Conservation (phyloP, 1,284 basidiomycete genomes). For the Golubevia pallescens region DNA sequence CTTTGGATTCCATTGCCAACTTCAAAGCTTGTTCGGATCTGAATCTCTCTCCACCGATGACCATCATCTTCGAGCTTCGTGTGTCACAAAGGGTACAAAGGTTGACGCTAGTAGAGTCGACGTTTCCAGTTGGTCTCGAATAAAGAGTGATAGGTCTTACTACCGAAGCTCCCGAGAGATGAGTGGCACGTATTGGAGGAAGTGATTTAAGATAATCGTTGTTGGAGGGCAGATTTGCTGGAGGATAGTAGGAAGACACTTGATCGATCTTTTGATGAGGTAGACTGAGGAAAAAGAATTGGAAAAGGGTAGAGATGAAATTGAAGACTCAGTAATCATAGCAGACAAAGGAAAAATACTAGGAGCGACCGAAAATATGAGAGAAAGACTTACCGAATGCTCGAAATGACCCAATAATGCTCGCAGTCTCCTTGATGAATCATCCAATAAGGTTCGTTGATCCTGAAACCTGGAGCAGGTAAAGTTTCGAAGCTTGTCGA, state of each 20-base stretch:
- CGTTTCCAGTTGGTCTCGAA: neutral
- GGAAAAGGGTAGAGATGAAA: too few relatives aligned
- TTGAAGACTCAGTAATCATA: too few relatives aligned
- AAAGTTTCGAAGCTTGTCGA: neutral
- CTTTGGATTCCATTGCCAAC: neutral
- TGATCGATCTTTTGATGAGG: too few relatives aligned
- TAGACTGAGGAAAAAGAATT: too few relatives aligned
- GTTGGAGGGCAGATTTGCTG: neutral
- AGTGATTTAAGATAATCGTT: neutral
- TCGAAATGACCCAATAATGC: neutral
- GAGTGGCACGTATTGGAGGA: neutral
- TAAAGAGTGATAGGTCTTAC: neutral
- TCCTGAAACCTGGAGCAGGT: neutral
- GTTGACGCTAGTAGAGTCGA: neutral
- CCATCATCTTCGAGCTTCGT: neutral
- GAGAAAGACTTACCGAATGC: neutral
- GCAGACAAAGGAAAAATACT: too few relatives aligned
- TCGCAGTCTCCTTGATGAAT: neutral
- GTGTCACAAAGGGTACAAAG: neutral
- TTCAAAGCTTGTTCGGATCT: neutral
- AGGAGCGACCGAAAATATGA: too few relatives aligned
- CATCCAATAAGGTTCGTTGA: neutral
- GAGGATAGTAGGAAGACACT: too few relatives aligned
- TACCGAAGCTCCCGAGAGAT: neutral
- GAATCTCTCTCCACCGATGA: neutral